Percentiles rank a stretch among this genome's conserved stretches.
These are phyloP conservation scores for Saccharomyces hybrid DNA, from an alignment of 1,139 yeast genomes.

Conservation along the genomic window DNA sequence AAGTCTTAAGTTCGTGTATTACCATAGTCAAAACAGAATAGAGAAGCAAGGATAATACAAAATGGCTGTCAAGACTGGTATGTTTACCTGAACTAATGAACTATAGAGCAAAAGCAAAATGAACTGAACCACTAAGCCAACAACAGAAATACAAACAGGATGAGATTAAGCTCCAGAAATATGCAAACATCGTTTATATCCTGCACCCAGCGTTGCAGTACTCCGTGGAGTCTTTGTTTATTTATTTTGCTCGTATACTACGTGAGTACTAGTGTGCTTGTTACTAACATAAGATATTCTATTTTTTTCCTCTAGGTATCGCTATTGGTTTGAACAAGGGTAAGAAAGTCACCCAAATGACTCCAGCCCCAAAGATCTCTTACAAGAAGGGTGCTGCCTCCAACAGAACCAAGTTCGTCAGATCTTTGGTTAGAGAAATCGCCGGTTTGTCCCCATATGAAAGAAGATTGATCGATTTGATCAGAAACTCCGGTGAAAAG, in stretches of 20 bases:
- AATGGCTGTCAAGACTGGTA: constrained; percentile 32
- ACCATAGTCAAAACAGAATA: background rate
- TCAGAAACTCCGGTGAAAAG: constrained; percentile 99
- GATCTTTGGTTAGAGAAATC: constrained; percentile 94
- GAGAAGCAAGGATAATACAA: constrained; percentile 7
- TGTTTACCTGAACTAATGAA: constrained; percentile 8
- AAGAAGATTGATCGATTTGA: constrained; percentile 98
- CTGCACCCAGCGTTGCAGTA: background rate
- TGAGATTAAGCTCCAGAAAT: background rate
- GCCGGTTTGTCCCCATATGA: constrained; percentile 99
- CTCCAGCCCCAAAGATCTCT: constrained; percentile 89
- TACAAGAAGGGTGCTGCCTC: constrained; percentile 96
- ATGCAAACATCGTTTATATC: background rate
- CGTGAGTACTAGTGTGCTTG: background rate
- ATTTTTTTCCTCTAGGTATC: constrained; percentile 52
- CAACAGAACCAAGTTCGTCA: constrained; percentile 93
- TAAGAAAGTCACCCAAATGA: constrained; percentile 91
- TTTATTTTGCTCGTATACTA: background rate
- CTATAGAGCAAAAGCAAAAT: background rate
- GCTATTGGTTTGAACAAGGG: constrained; percentile 99
- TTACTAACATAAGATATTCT: background rate
- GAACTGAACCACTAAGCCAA: background rate
- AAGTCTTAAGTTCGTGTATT: background rate
- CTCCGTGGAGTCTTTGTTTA: background rate
- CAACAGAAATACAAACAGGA: background rate